Evolutionary conservation across 768 basidiomycete genomes (phyloP).

Genomic region (Dioszegia aurantiaca): DNA sequence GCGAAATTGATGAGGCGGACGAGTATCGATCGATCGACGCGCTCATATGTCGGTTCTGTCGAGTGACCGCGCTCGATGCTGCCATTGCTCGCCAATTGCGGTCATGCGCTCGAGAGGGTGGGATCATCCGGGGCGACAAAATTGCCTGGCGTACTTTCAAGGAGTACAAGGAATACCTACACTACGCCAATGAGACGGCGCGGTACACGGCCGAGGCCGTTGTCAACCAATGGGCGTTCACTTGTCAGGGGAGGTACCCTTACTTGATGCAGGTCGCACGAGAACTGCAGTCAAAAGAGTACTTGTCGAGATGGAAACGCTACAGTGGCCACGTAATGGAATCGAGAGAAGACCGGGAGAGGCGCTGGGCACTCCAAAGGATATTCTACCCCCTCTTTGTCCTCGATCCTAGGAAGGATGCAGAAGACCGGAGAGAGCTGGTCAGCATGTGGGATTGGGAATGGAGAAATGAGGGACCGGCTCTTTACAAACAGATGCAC

Average conservation of each 20-base stretch:
- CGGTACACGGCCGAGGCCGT: background rate
- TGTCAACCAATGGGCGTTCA: background rate
- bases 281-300: conserved; percentile 3
- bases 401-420: background rate
- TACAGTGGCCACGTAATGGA: background rate
- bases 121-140: background rate
- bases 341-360: background rate
- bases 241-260: background rate
- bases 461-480: background rate
- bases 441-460: background rate
- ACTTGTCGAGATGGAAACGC: background rate
- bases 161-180: background rate
- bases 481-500: background rate
- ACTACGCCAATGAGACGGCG: background rate
- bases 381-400: background rate
- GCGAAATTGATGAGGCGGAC: background rate
- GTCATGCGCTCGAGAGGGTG: conserved; percentile 1
- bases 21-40: background rate
- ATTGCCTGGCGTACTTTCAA: background rate
- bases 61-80: background rate
- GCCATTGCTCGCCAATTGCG: conserved; percentile 3
- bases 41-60: background rate
- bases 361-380: background rate
- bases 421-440: background rate
- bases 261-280: background rate